Evolutionary conservation across 2,329 filamentous ascomycete genomes (phyloP), one percentile per base, ranked within the genome.

Genomic region (Paracorniculantispora psalliotae): DNA sequence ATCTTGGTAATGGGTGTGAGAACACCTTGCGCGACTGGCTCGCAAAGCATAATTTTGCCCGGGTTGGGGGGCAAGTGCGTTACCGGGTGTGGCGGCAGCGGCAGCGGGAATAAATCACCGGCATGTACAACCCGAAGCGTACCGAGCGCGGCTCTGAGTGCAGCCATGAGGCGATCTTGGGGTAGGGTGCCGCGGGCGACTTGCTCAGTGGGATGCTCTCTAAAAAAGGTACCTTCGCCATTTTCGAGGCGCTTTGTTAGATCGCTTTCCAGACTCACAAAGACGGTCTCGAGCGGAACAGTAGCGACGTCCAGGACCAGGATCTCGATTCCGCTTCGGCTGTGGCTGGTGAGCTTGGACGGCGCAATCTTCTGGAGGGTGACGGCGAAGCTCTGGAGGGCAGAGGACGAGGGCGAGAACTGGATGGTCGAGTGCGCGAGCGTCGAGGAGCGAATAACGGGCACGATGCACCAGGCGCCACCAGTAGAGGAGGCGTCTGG

Each of bases 11-110:
- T 82, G 0, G 90, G 81, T 9, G 87, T 81, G 49, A 99, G 71
- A 5, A 94, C 73, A 9, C 94, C 94, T 73, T 99, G 94, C 6
- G 90, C 86, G 17, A 97, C 92, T 9, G 94, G 94, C 71, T 99
- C 94, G 70, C 92, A 97, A n/a, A 96, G 85, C 50, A 90, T 86
- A 61, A 97, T 90, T 73, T 89, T 92, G 44, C 91, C 94, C 0
- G 92, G 91, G 44, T 91, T 90, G 15, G 91, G 84, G 25, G 90
- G 86, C 19, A 90, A 84, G 73, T 96, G 91, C 9, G 92, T 96
- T 63, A 96, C 88, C 13, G 92, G 89, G 72, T 97, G 92, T 2
- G 91, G 84, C 9, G 89, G 85, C 28, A 97, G 79, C 13, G 91
- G 90, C 43, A 99, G 77, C 10, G 83, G 82, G 62, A 89, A 87